Evolutionary conservation across 495 filamentous ascomycete genomes (phyloP).

Genomic region (Penicillium simplicissimum): DNA sequence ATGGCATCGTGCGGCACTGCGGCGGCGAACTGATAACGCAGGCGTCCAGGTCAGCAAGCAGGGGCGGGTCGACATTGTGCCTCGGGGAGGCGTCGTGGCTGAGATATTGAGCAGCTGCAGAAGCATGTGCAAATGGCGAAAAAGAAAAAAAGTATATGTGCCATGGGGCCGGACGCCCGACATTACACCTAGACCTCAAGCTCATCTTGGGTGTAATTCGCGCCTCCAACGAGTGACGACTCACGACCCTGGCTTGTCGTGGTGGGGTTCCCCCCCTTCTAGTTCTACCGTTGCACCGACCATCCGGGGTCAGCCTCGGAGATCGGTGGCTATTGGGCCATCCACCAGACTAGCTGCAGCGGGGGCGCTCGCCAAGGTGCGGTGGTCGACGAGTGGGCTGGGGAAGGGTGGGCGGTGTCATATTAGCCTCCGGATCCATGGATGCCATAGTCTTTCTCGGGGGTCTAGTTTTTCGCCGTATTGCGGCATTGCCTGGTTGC

Average conservation of each 20-base stretch:
- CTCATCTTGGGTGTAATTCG: not conserved
- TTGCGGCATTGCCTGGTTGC: not conserved
- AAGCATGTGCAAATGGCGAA: slow-evolving; percentile 4
- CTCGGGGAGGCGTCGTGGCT: not conserved
- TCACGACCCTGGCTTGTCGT: not conserved
- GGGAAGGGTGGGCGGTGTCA: slow-evolving; percentile 1
- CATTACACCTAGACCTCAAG: not conserved
- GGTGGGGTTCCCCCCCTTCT: not conserved
- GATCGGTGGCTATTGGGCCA: slow-evolving; percentile 7
- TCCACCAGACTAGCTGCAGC: slow-evolving; percentile 11
- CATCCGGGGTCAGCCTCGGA: not conserved
- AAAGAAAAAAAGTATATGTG: not conserved
- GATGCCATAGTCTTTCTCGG: not conserved
- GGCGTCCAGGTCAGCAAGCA: not conserved
- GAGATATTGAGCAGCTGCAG: not conserved
- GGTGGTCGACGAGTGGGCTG: not conserved
- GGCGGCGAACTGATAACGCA: not conserved
- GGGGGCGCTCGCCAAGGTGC: slow-evolving; percentile 18
- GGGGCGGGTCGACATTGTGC: not conserved
- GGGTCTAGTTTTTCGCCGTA: not conserved
- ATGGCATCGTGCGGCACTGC: not conserved
- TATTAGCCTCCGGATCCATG: not conserved
- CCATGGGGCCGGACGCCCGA: not conserved
- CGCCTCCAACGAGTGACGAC: not conserved
- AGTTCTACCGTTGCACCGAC: slow-evolving; percentile 19